Conservation (phyloP, 2,329 filamentous ascomycete species). For the Penicillium sp. region DNA sequence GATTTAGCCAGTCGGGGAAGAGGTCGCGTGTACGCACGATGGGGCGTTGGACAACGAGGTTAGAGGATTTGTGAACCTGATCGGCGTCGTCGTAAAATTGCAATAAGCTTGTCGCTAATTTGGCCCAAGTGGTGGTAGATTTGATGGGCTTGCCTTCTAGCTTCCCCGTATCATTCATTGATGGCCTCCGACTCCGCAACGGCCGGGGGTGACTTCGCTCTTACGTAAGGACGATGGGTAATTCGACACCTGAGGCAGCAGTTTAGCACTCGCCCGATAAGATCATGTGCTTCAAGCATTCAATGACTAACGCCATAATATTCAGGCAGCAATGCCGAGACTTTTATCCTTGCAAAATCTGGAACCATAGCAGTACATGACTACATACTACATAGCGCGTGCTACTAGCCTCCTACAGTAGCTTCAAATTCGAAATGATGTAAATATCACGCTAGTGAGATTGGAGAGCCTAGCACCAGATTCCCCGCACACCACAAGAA, state of each 20-base stretch:
- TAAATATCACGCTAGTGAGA: not conserved
- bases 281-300: not conserved
- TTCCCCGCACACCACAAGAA: not conserved
- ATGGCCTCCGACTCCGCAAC: conserved; percentile 14
- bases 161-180: not conserved
- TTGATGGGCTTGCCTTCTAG: not conserved
- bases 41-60: not conserved
- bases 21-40: conserved; percentile 3
- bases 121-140: not conserved
- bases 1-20: conserved; percentile 10
- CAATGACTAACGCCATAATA: not conserved
- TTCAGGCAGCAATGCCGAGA: not conserved
- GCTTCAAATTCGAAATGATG: not conserved
- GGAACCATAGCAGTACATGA: no score
- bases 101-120: not conserved
- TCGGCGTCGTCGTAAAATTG: not conserved
- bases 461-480: not conserved
- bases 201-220: conserved; percentile 5
- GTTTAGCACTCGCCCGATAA: not conserved
- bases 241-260: not conserved
- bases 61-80: not conserved
- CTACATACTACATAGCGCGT: not conserved
- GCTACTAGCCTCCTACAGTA: not conserved
- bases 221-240: conserved; percentile 7
- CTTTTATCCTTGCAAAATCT: no score